Base-by-base conservation (phyloP, 2,329 filamentous ascomycete genomes). In the Nemania bipapillata region DNA sequence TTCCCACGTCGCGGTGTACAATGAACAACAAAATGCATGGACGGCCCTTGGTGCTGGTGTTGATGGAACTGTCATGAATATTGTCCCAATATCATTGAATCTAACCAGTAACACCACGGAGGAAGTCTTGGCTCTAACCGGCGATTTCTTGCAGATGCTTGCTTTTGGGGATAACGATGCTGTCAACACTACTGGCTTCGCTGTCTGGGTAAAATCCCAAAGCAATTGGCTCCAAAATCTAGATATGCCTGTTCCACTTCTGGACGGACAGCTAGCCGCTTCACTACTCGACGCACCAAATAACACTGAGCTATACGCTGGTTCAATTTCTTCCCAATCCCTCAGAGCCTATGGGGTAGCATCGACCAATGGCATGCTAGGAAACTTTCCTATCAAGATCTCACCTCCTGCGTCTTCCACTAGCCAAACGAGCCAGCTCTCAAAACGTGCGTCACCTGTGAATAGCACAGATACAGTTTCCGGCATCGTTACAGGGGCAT, bases 181-280 rank as follows among this genome's bases (percentile, higher is more conserved):
- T 9, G 85, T 90, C 30, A 75, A 86, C 8, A 91, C 90, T 0
- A 81, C 88, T 58, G 94, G 94, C 1, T 93, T 99, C 75, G 95
- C 93, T 15, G 85, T 98, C 42, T 99, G 96, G 96, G 91, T 98
- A 7, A 92, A 92, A 2, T 96, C 94, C 3, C 85, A 87, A 70
- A 86, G 85, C 66, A 96, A 96, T 77, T 99, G 96, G 96, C 84
- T 99, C 17, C 89, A 93, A 77, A 96, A 96, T 73, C 82, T 97
- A 20, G 80, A 89, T 40, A 83, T 88, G 6, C 81, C 87, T 7
- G 85, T 89, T 35, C 89, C 92, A 63, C 84, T 87, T 6, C 87
- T 96, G 74, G 85, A 86, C 66, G 96, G 96, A 42, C 83, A 89
- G 64, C 85, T 99, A 53, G 91, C 90, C 20, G 87, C 92, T 0